A percentile compares a stretch with the other conserved stretches of the same genome.
Conservation (phyloP, 257 asterid genomes). For the Verbena officinalis region DNA sequence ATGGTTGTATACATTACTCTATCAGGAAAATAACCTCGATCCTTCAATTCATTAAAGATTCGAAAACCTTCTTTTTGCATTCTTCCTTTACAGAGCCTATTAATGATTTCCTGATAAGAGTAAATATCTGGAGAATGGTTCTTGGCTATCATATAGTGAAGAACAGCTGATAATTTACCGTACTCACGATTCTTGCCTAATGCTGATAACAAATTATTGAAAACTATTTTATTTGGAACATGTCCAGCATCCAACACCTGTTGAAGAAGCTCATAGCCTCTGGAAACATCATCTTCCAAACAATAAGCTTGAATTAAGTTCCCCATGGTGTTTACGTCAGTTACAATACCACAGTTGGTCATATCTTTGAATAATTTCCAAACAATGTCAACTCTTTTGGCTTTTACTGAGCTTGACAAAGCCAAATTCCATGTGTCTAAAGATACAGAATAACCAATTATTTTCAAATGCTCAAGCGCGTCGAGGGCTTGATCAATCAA, state of each 20-base stretch:
- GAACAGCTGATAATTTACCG: constrained; percentile 60
- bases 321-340: constrained; percentile 55
- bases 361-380: constrained; percentile 61
- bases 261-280: constrained; percentile 62
- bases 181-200: constrained; percentile 49
- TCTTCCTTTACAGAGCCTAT: constrained; percentile 50
- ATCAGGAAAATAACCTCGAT: constrained; percentile 71
- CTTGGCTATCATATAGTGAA: constrained; percentile 63
- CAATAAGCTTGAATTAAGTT: constrained; percentile 65
- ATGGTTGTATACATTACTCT: constrained; percentile 70
- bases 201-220: constrained; percentile 47
- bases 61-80: constrained; percentile 55
- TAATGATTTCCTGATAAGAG: constrained; percentile 67
- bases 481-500: constrained; percentile 48
- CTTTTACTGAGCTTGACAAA: constrained; percentile 41
- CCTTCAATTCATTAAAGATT: constrained; percentile 63
- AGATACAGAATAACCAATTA: constrained; percentile 37
- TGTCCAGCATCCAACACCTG: constrained; percentile 59
- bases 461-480: constrained; percentile 45
- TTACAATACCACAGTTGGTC: constrained; percentile 45
- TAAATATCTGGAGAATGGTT: constrained; percentile 51
- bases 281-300: constrained; percentile 42
- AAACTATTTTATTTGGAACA: constrained; percentile 43
- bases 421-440: constrained; percentile 62
- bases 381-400: constrained; percentile 46